Evolutionary conservation across 2,329 filamentous ascomycete genomes (phyloP).

Genomic region (Botrytis sinoallii): DNA sequence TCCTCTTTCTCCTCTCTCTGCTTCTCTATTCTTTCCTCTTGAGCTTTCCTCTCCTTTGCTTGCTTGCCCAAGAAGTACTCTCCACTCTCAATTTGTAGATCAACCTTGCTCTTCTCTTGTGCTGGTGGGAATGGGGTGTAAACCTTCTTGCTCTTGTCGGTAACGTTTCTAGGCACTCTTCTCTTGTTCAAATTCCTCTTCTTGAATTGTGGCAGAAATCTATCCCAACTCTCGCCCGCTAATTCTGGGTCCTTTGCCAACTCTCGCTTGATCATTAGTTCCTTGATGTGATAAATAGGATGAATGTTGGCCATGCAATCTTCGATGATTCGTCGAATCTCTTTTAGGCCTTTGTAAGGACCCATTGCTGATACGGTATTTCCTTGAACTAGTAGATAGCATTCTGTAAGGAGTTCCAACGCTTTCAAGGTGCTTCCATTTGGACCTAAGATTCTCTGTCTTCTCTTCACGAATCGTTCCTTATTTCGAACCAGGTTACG

Average conservation of each 20-base stretch:
- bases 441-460: conserved; percentile 88
- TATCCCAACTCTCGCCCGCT: conserved; percentile 86
- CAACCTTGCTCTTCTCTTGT: conserved; percentile 98
- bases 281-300: conserved; percentile 88
- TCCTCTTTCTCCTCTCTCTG: conserved; percentile 86
- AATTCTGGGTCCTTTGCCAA: conserved; percentile 85
- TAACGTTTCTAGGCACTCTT: conserved; percentile 77
- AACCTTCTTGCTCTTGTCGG: conserved; percentile 87
- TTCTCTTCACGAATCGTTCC: conserved; percentile 90
- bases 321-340: conserved; percentile 82
- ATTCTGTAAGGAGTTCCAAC: conserved; percentile 83
- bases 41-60: conserved; percentile 79
- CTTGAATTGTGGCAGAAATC: conserved; percentile 97
- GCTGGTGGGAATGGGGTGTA: conserved; percentile 98
- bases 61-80: conserved; percentile 95
- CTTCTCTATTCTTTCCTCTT: conserved; percentile 77
- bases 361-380: conserved; percentile 95
- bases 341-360: conserved; percentile 87
- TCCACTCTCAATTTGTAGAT: conserved; percentile 94
- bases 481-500: conserved; percentile 87
- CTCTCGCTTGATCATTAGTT: conserved; percentile 91
- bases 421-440: conserved; percentile 92
- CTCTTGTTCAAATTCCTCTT: conserved; percentile 85
- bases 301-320: conserved; percentile 97
- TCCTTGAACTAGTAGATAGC: conserved; percentile 93